These are phyloP conservation scores for Fusarium secorum DNA, from an alignment of 2,329 filamentous ascomycete genomes.

Conservation along the genomic window DNA sequence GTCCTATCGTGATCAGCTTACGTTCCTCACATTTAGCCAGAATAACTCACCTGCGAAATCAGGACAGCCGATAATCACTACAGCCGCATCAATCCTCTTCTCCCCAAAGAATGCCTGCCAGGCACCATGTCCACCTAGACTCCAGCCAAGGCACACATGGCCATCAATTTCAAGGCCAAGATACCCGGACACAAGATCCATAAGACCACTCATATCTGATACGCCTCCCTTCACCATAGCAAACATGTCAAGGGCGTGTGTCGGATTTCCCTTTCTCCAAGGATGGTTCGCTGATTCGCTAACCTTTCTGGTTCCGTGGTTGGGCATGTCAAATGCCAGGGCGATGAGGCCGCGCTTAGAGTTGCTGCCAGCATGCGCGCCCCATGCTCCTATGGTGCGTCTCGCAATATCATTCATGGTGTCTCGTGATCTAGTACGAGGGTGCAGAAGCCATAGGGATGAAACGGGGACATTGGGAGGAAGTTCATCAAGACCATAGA, in stretches of 20 bases:
- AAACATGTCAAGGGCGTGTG: slow-evolving; percentile 94
- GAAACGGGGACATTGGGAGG: slow-evolving; percentile 65
- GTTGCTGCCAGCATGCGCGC: slow-evolving; percentile 49
- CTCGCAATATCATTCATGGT: slow-evolving; percentile 79
- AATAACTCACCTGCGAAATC: slow-evolving; percentile 73
- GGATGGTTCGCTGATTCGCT: slow-evolving; percentile 74
- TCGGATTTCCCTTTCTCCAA: slow-evolving; percentile 80
- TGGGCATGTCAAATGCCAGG: slow-evolving; percentile 88
- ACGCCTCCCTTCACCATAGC: slow-evolving; percentile 76
- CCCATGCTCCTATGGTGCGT: slow-evolving; percentile 74
- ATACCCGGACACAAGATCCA: slow-evolving; percentile 81
- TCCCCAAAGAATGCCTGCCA: slow-evolving; percentile 87
- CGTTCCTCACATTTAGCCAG: not conserved
- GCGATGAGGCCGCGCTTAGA: slow-evolving; percentile 72
- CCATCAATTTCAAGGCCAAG: slow-evolving; percentile 62
- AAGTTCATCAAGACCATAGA: slow-evolving; percentile 84
- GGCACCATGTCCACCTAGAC: slow-evolving; percentile 84
- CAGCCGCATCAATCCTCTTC: slow-evolving; percentile 76
- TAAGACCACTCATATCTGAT: slow-evolving; percentile 75
- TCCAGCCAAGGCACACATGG: slow-evolving; percentile 82
- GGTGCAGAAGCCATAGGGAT: slow-evolving; percentile 92
- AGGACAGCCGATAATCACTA: slow-evolving; percentile 86
- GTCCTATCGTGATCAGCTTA: slow-evolving; percentile 44
- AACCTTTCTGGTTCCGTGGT: slow-evolving; percentile 81
- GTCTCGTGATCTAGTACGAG: slow-evolving; percentile 73